These are phyloP conservation scores for Plasmopara halstedii DNA, from an alignment of 352 stramenopile species.

Conservation along the genomic window DNA sequence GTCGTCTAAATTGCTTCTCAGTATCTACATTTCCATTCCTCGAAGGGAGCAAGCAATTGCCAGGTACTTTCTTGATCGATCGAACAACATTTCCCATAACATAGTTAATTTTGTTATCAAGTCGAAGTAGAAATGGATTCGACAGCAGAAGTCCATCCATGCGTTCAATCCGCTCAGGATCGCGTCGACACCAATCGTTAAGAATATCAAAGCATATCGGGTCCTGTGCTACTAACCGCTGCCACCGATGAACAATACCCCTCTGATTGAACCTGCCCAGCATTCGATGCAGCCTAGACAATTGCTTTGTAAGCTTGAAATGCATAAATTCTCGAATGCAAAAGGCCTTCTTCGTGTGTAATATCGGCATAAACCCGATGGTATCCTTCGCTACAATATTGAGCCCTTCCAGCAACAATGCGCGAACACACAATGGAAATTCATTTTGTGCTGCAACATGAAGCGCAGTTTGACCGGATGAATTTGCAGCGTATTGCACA, in stretches of 20 bases:
- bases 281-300: conserved; percentile 48
- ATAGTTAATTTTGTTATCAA: conserved; percentile 66
- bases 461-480: conserved; percentile 43
- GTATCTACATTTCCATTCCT: conserved; percentile 2
- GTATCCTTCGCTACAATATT: conserved; percentile 39
- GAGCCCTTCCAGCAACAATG: conserved; percentile 28
- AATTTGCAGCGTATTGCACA: conserved; percentile 28
- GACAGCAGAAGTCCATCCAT: conserved; percentile 44
- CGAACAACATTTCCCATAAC: conserved; percentile 32
- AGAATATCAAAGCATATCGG: conserved; percentile 48
- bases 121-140: conserved; percentile 41
- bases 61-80: conserved; percentile 13
- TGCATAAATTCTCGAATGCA: conserved; percentile 46
- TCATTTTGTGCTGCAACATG: conserved; percentile 43
- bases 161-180: conserved; percentile 38
- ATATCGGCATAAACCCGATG: conserved; percentile 39
- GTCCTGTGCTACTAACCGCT: conserved; percentile 31
- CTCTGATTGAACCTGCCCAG: conserved; percentile 31
- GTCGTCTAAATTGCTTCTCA: conserved; percentile 3
- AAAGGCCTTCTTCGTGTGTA: conserved; percentile 19
- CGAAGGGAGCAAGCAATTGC: not conserved
- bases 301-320: conserved; percentile 49
- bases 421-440: conserved; percentile 25
- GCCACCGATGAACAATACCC: conserved; percentile 43
- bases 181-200: conserved; percentile 58